These are phyloP conservation scores for Flaveria robusta DNA, from an alignment of 129 eudicot genomes.

Conservation along the genomic window DNA sequence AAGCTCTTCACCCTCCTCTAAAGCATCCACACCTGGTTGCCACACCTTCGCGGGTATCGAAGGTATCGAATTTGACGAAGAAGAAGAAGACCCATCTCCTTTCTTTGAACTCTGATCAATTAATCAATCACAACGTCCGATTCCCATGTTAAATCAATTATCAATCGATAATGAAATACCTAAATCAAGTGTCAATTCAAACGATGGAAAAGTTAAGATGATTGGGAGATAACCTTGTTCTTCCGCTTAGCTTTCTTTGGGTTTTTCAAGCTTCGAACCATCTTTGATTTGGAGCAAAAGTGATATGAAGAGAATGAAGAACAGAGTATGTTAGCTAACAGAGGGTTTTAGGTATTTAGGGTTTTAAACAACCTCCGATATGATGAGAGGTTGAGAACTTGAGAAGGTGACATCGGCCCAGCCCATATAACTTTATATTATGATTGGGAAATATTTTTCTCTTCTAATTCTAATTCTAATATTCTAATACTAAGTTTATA, in stretches of 20 bases:
- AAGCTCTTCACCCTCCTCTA: conserved; percentile 95
- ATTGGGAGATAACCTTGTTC: conserved; percentile 56
- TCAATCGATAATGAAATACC: neutral
- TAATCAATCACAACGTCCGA: neutral
- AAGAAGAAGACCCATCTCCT: conserved; percentile 58
- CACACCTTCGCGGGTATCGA: conserved; percentile 77
- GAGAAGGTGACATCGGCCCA: conserved; percentile 12
- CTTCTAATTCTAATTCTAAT: no score
- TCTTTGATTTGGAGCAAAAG: conserved; percentile 20
- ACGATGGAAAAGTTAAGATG: neutral
- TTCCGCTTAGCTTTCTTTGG: conserved; percentile 74
- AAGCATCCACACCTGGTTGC: conserved; percentile 90
- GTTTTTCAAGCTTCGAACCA: conserved; percentile 80
- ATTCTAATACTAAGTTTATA: no score
- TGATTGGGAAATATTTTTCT: no score
- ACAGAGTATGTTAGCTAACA: neutral
- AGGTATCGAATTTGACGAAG: conserved; percentile 46
- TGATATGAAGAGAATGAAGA: neutral
- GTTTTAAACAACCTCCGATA: conserved; percentile 32
- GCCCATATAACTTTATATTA: neutral
- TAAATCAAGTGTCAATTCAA: neutral
- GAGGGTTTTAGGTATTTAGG: conserved; percentile 51
- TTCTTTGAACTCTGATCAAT: conserved; percentile 54
- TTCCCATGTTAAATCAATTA: neutral
- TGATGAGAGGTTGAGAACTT: neutral